phyloP scores from a whole-genome alignment of 192 early-diverging fungal species.

The Linderina pennispora region DNA sequence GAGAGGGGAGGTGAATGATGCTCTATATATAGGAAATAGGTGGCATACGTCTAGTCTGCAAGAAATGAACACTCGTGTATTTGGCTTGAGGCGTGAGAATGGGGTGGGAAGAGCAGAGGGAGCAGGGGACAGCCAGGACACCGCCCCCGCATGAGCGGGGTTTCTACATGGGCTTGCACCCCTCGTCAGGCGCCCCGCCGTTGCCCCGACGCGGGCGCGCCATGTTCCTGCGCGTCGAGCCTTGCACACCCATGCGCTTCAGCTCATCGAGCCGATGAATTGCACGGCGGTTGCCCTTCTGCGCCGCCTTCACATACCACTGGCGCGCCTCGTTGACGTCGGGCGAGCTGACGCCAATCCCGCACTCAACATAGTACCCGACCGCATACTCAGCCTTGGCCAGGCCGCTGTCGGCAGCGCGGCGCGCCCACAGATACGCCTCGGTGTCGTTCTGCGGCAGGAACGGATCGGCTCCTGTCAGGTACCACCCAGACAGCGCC shows the following conservation, averaged over 20 bases:
- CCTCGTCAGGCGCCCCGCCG: constrained; percentile 3
- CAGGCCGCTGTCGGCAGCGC: constrained; percentile 90
- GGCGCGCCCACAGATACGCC: constrained; percentile 97
- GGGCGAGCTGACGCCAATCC: constrained; percentile 69
- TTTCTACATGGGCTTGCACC: not conserved
- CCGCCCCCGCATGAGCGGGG: too few species aligned
- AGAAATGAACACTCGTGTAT: too few species aligned
- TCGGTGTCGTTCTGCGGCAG: constrained; percentile 87
- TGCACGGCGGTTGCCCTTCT: constrained; percentile 78
- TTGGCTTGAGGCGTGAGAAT: too few species aligned
- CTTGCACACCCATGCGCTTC: constrained; percentile 55
- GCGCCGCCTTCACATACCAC: constrained; percentile 87
- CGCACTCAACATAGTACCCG: constrained; percentile 90
- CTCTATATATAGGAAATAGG: too few species aligned
- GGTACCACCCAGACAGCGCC: constrained; percentile 95
- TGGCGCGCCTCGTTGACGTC: constrained; percentile 73
- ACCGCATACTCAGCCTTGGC: constrained; percentile 97
- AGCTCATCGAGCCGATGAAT: constrained; percentile 77
- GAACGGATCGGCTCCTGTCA: constrained; percentile 88
- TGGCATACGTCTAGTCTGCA: too few species aligned
- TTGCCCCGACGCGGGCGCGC: constrained; percentile 38
- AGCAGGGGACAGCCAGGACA: too few species aligned
- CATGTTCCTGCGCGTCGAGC: not conserved
- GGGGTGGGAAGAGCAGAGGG: too few species aligned
- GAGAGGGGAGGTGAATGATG: too few species aligned